These are phyloP conservation scores for Cylindricascospora bacillispora DNA, from an alignment of 1,139 yeast species.

Conservation along the genomic window DNA sequence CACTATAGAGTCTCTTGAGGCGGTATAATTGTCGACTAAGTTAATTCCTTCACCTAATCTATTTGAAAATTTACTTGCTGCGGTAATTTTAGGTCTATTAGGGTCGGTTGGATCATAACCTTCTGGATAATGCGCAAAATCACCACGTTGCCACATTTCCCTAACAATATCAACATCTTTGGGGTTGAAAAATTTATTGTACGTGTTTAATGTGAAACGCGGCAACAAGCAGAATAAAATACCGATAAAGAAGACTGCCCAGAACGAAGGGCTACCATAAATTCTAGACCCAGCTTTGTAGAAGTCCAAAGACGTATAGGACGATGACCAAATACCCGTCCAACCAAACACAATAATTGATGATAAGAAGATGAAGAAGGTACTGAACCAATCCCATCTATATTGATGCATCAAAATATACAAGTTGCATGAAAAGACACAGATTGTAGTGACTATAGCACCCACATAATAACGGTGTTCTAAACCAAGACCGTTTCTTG, in stretches of 20 bases:
- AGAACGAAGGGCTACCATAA: slow-evolving; percentile 59
- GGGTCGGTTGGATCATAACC: slow-evolving; percentile 57
- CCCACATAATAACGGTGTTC: slow-evolving; percentile 88
- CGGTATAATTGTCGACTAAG: slow-evolving; percentile 7
- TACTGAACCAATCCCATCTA: slow-evolving; percentile 89
- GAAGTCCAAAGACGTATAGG: slow-evolving; percentile 48
- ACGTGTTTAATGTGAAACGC: slow-evolving; percentile 52
- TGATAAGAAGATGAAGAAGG: slow-evolving; percentile 49
- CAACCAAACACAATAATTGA: slow-evolving; percentile 61
- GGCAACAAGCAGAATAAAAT: slow-evolving; percentile 64
- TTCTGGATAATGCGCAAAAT: slow-evolving; percentile 43
- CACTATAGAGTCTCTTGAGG: slow-evolving; percentile 17
- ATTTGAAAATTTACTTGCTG: slow-evolving; percentile 9
- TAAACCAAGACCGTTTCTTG: slow-evolving; percentile 48
- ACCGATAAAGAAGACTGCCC: slow-evolving; percentile 77
- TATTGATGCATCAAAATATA: slow-evolving; percentile 73
- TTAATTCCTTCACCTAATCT: slow-evolving; percentile 10
- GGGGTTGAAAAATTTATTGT: slow-evolving; percentile 54
- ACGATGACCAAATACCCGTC: slow-evolving; percentile 83
- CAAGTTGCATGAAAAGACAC: slow-evolving; percentile 67
- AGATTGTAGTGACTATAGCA: slow-evolving; percentile 61
- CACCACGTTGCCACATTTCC: slow-evolving; percentile 55
- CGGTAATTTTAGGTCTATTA: slow-evolving; percentile 26
- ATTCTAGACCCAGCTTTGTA: slow-evolving; percentile 65
- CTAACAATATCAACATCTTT: slow-evolving; percentile 76